A percentile compares a stretch with the other conserved stretches of the same genome.
Evolutionary conservation across 768 basidiomycete species (phyloP).

Genomic region (Russula vinacea): DNA sequence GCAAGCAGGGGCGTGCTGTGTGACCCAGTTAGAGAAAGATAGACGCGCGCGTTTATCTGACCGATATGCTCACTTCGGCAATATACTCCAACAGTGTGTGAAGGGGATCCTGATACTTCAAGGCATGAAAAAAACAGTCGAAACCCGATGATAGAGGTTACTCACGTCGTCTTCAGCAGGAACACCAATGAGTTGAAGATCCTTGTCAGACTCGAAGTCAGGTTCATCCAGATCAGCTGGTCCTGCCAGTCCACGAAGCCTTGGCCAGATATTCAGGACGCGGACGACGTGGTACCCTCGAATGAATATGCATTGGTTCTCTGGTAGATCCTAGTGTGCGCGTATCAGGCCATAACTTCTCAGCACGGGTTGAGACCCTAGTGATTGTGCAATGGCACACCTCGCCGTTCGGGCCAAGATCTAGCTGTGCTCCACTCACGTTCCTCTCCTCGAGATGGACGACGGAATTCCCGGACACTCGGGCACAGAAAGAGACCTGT

Average conservation of each 20-base stretch:
- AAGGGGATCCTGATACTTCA: neutral
- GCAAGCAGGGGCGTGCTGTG: neutral
- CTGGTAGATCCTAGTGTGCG: neutral
- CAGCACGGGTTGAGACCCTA: neutral
- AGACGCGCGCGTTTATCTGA: neutral
- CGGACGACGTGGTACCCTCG: neutral
- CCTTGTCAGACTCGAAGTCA: neutral
- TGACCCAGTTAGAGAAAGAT: neutral
- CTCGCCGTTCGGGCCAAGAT: neutral
- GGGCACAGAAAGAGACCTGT: neutral
- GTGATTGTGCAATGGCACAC: neutral
- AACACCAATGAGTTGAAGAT: neutral
- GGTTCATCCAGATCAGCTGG: neutral
- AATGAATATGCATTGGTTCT: conserved; percentile 10
- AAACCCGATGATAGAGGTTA: neutral
- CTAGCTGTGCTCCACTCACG: neutral
- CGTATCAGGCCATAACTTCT: neutral
- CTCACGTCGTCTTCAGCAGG: neutral
- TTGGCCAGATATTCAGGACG: neutral
- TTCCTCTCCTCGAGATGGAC: neutral
- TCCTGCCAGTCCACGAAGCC: neutral
- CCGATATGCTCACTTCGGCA: neutral
- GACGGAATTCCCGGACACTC: neutral
- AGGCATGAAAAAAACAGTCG: neutral
- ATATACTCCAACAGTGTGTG: neutral